Evolutionary conservation across 805 yeast species (phyloP).

Genomic region (Kazachstania viticola): DNA sequence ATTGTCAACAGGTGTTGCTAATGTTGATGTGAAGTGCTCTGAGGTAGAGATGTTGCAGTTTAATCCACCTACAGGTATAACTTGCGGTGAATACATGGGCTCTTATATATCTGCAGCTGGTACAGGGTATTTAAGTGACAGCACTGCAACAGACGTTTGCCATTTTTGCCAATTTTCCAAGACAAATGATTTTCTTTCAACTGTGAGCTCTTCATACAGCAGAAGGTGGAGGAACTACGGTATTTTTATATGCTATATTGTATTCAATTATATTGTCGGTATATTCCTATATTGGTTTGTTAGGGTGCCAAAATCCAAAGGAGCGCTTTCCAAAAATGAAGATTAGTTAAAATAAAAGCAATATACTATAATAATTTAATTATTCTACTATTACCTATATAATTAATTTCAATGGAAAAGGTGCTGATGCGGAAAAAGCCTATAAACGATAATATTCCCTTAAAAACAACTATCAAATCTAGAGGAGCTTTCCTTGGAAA

Average conservation of each 20-base stretch:
- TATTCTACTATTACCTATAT: too few species aligned
- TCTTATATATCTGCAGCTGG: slow-evolving; percentile 26
- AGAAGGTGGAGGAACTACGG: slow-evolving; percentile 53
- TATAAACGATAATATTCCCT: too few species aligned
- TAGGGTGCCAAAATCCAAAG: slow-evolving; percentile 70
- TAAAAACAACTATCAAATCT: too few species aligned
- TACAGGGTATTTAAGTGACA: slow-evolving; percentile 39
- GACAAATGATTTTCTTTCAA: slow-evolving; percentile 48
- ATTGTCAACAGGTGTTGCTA: slow-evolving; percentile 45
- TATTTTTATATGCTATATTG: slow-evolving; percentile 41
- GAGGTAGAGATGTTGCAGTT: slow-evolving; percentile 36
- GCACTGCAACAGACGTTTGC: slow-evolving; percentile 41
- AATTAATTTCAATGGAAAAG: too few species aligned
- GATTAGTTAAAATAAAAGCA: too few species aligned
- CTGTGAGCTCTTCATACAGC: slow-evolving; percentile 29
- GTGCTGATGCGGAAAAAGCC: too few species aligned
- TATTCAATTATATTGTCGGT: slow-evolving; percentile 32
- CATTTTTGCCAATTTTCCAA: slow-evolving; percentile 41
- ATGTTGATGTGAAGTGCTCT: slow-evolving; percentile 37
- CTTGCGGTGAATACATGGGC: slow-evolving; percentile 47
- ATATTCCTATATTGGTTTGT: slow-evolving; percentile 45
- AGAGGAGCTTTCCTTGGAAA: too few species aligned
- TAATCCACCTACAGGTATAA: slow-evolving; percentile 41
- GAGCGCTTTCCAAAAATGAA: too few species aligned
- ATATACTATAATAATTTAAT: too few species aligned